A percentile compares a stretch with the other conserved stretches of the same genome.
phyloP scores from a whole-genome alignment of 179 eudicot species.

The Gypsophila paniculata region DNA sequence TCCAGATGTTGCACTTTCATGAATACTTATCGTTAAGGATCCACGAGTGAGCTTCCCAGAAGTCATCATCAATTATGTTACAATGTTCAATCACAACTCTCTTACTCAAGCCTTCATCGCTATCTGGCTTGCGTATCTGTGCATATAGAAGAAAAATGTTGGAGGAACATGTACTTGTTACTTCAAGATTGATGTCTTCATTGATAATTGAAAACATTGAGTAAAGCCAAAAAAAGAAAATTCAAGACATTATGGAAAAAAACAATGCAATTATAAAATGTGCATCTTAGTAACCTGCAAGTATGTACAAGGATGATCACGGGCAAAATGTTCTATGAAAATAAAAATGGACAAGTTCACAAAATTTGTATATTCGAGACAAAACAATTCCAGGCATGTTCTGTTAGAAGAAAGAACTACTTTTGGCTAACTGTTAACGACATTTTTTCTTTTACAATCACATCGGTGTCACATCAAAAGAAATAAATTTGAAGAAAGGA shows the following conservation, averaged over 20 bases:
- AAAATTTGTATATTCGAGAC: neutral
- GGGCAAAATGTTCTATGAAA: neutral
- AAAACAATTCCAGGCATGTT: neutral
- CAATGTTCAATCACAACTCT: slow-evolving; percentile 50
- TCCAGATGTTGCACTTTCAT: neutral
- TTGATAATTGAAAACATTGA: neutral
- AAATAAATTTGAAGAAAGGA: neutral
- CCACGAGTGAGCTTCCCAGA: slow-evolving; percentile 62
- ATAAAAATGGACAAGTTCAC: neutral
- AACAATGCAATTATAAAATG: slow-evolving; percentile 1
- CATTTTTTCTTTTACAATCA: neutral
- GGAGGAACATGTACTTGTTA: slow-evolving; percentile 3
- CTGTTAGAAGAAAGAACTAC: neutral
- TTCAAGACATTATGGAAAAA: neutral
- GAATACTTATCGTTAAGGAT: slow-evolving; percentile 39
- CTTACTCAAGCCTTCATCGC: slow-evolving; percentile 26
- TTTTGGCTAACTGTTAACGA: neutral
- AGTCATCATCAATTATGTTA: slow-evolving; percentile 59
- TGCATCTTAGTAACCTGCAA: neutral
- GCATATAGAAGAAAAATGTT: neutral
- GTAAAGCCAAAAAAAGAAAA: neutral
- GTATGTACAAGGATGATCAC: neutral
- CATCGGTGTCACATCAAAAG: neutral
- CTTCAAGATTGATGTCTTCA: neutral
- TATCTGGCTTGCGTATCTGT: slow-evolving; percentile 33